A percentile compares a stretch with the other conserved stretches of the same genome.
phyloP scores from a whole-genome alignment of 306 rosid species.

The Prunus persica region DNA sequence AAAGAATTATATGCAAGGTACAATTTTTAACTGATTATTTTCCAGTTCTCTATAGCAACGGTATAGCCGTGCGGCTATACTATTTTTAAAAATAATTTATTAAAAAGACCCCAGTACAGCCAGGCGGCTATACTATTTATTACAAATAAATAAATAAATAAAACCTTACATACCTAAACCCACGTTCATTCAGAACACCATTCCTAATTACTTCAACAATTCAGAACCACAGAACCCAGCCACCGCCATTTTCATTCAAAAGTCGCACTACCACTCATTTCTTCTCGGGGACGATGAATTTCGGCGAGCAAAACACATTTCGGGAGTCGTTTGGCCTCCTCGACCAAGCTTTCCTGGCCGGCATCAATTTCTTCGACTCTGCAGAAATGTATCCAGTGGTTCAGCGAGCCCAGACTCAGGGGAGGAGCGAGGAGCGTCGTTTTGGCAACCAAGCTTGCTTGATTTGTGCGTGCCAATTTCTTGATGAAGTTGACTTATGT shows the following conservation, averaged over 20 bases:
- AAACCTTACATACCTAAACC: no score
- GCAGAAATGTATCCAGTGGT: conserved; percentile 98
- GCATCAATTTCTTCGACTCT: conserved; percentile 85
- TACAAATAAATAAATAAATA: no score
- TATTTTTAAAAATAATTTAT: no score
- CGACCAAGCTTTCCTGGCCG: conserved; percentile 58
- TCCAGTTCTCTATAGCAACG: rapidly evolving
- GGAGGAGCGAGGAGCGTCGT: conserved; percentile 72
- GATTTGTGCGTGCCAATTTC: background rate
- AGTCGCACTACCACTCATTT: background rate
- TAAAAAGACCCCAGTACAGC: no score
- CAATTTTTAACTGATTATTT: no score
- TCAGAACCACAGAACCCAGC: no score
- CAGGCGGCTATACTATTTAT: no score
- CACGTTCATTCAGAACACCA: no score
- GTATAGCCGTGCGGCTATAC: no score
- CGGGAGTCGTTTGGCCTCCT: conserved; percentile 66
- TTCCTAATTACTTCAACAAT: no score
- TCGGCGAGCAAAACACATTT: conserved; percentile 75
- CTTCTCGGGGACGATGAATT: conserved; percentile 76
- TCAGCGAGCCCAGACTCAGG: conserved; percentile 72
- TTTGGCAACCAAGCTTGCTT: conserved; percentile 54
- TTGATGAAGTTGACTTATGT: background rate
- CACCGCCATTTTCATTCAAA: no score
- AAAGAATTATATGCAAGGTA: no score